Evolutionary conservation across 768 basidiomycete species (phyloP).

Genomic region (Fistulinella prunicolor): DNA sequence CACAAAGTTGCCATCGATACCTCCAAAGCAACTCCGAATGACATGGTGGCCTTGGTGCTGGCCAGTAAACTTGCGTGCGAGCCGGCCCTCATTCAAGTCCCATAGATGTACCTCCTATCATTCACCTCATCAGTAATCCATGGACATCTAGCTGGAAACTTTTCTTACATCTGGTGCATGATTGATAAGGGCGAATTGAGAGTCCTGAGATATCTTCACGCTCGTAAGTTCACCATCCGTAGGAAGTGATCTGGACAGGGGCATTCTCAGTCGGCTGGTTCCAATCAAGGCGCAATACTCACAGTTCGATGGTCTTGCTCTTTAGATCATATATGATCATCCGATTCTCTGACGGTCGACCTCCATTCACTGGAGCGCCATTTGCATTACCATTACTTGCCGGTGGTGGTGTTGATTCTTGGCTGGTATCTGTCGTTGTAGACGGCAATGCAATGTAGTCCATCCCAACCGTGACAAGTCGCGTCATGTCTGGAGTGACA

Average conservation of each 20-base stretch:
- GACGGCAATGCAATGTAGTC: slow-evolving; percentile 34
- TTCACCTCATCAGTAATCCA: slow-evolving; percentile 9
- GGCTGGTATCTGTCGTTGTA: slow-evolving; percentile 16
- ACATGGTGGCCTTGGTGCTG: slow-evolving; percentile 83
- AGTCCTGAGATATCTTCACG: slow-evolving; percentile 82
- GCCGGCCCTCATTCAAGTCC: slow-evolving; percentile 67
- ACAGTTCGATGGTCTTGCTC: slow-evolving; percentile 69
- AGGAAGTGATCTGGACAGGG: slow-evolving; percentile 50
- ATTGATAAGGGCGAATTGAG: slow-evolving; percentile 82
- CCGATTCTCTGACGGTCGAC: slow-evolving; percentile 48
- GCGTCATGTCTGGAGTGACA: slow-evolving; percentile 79
- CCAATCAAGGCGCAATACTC: slow-evolving; percentile 32
- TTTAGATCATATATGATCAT: slow-evolving; percentile 76
- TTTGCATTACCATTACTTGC: slow-evolving; percentile 34
- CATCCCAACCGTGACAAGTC: slow-evolving; percentile 84
- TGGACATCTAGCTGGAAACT: neutral
- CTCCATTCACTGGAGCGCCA: slow-evolving; percentile 31
- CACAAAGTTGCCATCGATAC: slow-evolving; percentile 82
- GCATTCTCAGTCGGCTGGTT: slow-evolving; percentile 7
- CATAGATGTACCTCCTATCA: slow-evolving; percentile 85
- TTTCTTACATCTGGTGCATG: slow-evolving; percentile 78
- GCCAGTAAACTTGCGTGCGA: slow-evolving; percentile 80
- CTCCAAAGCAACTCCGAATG: slow-evolving; percentile 93
- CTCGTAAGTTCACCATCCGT: slow-evolving; percentile 84
- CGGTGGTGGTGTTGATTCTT: slow-evolving; percentile 35